Base-by-base conservation (phyloP, 2,329 filamentous ascomycete species). In the Paecilomyces dactylethromorphus region DNA sequence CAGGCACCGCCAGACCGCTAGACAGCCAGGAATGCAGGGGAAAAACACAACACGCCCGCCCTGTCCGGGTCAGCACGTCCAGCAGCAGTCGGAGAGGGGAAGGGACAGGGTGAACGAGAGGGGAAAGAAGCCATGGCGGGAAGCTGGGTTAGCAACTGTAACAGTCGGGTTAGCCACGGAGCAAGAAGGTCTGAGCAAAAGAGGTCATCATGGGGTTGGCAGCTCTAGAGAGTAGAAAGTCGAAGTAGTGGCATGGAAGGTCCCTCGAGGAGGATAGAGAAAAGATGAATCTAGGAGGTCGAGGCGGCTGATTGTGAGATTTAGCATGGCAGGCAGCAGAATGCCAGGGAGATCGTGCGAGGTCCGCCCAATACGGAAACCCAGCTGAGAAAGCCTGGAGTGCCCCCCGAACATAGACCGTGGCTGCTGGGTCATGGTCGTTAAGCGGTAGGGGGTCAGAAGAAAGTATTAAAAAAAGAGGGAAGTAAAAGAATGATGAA, bases 171-270 rank as follows among this genome's bases (percentile, higher is more conserved):
- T 52, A 52, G 50, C 50, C 50, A 52, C 7, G 50, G 15, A 52
- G 50, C 22, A 52, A 52, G 7, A 24, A 3, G 21, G 50, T 52
- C 50, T 32, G 15, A 54, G 54, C 50, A 52, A 52, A 61, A 63
- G 5, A 15, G 8, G 39, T 10, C 8, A 45, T 49, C n/a, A 32
- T 39, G 26, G n/a, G n/a, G n/a, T n/a, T n/a, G n/a, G n/a, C n/a
- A n/a, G n/a, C n/a, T n/a, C n/a, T n/a, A n/a, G n/a, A n/a, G n/a
- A 18, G 35, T 8, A 45, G 39, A 45, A 3, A n/a, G n/a, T n/a
- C 2, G 3, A 15, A 45, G 15, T 4, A 18, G 35, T 15, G 4
- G 35, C 35, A 45, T 5, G 35, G 35, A 15, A 45, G 35, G 15
- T 33, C 11, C 32, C 32, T 33, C 32, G 32, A 45, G 39, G 18